A percentile compares a stretch with the other conserved stretches of the same genome.
Conservation (phyloP, 371 early-diverging fungal genomes). For the Mortierella sp. region DNA sequence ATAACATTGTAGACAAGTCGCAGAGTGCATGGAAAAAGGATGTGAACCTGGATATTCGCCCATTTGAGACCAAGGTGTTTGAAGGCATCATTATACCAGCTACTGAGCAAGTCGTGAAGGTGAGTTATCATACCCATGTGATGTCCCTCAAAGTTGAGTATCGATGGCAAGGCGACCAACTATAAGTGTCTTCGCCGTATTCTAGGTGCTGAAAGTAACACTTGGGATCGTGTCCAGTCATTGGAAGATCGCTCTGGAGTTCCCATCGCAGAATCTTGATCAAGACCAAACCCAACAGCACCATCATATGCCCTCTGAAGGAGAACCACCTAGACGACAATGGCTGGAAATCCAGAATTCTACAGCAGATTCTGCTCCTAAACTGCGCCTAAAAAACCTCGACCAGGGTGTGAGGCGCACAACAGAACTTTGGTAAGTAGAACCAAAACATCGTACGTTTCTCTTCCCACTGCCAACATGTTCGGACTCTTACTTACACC, state of each 20-base stretch:
- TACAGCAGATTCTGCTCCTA: background rate
- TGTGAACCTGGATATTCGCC: slow-evolving; percentile 61
- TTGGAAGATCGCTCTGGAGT: slow-evolving; percentile 47
- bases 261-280: slow-evolving; percentile 10
- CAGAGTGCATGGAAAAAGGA: slow-evolving; percentile 42
- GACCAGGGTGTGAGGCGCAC: slow-evolving; percentile 27
- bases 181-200: background rate
- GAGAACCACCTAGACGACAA: slow-evolving; percentile 16
- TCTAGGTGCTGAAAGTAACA: slow-evolving; percentile 35
- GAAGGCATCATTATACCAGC: slow-evolving; percentile 71
- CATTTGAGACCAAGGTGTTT: slow-evolving; percentile 67
- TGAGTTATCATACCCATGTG: slow-evolving; percentile 12
- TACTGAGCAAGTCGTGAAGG: slow-evolving; percentile 72
- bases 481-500: background rate
- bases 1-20: background rate
- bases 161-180: background rate
- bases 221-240: slow-evolving; percentile 35
- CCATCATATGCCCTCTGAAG: slow-evolving; percentile 13
- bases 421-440: slow-evolving; percentile 59
- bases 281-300: slow-evolving; percentile 25
- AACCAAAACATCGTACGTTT: slow-evolving; percentile 1
- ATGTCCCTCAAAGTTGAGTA: background rate
- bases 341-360: slow-evolving; percentile 29
- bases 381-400: slow-evolving; percentile 22
- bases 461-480: background rate